Evolutionary conservation across 1,284 basidiomycete species (phyloP).

Genomic region (Coriolopsis trogii): DNA sequence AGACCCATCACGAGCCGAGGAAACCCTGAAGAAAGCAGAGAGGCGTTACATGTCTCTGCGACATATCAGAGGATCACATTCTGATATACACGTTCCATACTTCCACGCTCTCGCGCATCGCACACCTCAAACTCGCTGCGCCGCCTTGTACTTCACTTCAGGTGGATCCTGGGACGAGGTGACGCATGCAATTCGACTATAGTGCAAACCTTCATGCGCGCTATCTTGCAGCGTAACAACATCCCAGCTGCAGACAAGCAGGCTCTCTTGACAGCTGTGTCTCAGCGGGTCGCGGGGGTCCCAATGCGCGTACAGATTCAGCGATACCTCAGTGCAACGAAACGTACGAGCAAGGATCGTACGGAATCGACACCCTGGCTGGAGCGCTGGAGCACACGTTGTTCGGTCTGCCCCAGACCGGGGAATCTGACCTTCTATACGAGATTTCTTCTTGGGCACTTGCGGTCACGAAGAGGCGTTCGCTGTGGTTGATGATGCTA

Average conservation of each 20-base stretch:
- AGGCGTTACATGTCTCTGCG: conserved; percentile 26
- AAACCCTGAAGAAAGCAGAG: conserved; percentile 23
- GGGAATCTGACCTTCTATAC: no score
- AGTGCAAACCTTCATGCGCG: conserved; percentile 31
- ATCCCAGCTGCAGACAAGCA: conserved; percentile 1
- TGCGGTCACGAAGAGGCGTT: conserved; percentile 18
- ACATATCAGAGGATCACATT: conserved; percentile 4
- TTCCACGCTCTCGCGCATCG: conserved; percentile 23
- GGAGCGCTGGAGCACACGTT: no score
- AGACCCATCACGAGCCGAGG: conserved; percentile 19
- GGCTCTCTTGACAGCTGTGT: conserved; percentile 12
- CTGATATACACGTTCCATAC: conserved; percentile 30
- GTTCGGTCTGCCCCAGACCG: no score
- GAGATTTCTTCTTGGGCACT: conserved; percentile 25
- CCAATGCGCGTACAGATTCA: no score
- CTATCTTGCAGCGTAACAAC: conserved; percentile 21
- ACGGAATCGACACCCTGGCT: no score
- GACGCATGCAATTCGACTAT: conserved; percentile 27
- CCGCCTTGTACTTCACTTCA: conserved; percentile 16
- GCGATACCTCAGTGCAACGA: no score
- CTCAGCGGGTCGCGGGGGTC: no score
- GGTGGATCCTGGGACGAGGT: conserved; percentile 16
- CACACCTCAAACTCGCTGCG: conserved; percentile 3
- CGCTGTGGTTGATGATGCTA: neutral
- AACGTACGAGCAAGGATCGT: no score